phyloP scores from a whole-genome alignment of 2,329 filamentous ascomycete species.

The Cordyceps cicadae region DNA sequence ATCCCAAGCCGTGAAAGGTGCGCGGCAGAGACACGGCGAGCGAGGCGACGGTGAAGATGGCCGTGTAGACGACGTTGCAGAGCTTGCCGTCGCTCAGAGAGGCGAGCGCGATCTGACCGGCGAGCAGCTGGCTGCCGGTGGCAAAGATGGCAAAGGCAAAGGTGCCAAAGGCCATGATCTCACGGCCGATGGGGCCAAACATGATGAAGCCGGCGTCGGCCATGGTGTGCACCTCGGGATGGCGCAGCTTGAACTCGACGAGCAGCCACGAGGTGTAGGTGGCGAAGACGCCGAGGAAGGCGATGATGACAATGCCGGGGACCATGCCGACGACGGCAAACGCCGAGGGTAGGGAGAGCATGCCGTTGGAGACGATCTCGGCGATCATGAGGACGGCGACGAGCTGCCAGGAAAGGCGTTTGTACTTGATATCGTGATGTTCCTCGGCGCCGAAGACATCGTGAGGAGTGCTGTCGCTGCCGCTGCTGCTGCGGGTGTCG shows the following conservation, averaged over 20 bases:
- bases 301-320: constrained; percentile 41
- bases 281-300: constrained; percentile 42
- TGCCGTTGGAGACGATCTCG: constrained; percentile 46
- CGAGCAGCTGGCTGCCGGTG: constrained; percentile 41
- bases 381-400: constrained; percentile 47
- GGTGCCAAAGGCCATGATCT: constrained; percentile 40
- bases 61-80: constrained; percentile 41
- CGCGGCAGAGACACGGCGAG: constrained; percentile 39
- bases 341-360: constrained; percentile 44
- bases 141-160: constrained; percentile 44
- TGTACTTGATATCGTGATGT: constrained; percentile 38
- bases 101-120: constrained; percentile 41
- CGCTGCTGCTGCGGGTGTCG: background rate
- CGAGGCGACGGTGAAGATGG: constrained; percentile 40
- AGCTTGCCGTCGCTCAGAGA: constrained; percentile 36
- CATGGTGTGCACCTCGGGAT: constrained; percentile 48
- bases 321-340: constrained; percentile 44
- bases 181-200: constrained; percentile 43
- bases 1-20: constrained; percentile 40
- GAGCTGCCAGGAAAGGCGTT: constrained; percentile 43
- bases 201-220: constrained; percentile 47
- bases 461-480: background rate
- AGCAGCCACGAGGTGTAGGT: constrained; percentile 42
- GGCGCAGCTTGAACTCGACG: constrained; percentile 44
- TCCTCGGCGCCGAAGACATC: constrained; percentile 23